Conservation (phyloP, 2,329 filamentous ascomycete genomes). For the Cladophialophora immunda region DNA sequence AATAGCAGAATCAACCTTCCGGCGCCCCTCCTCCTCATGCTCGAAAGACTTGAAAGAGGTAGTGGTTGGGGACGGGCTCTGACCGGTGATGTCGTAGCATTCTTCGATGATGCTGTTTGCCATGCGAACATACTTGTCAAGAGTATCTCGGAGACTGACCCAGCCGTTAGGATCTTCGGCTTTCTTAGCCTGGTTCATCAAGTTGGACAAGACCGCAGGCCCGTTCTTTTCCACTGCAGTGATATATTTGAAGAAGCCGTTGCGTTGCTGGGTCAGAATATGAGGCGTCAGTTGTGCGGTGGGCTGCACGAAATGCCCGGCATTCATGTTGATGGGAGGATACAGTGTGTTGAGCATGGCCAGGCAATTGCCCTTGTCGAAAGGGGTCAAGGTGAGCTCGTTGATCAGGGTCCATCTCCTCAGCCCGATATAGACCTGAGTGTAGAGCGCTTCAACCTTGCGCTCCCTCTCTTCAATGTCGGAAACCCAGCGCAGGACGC, state of each 20-base stretch:
- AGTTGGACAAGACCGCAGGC: constrained; percentile 59
- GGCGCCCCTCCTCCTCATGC: constrained; percentile 47
- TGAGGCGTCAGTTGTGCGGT: constrained; percentile 62
- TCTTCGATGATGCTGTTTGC: constrained; percentile 70
- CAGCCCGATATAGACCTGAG: constrained; percentile 68
- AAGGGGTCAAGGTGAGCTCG: constrained; percentile 68
- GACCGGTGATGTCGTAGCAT: constrained; percentile 60
- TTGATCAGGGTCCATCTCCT: constrained; percentile 73
- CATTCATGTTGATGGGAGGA: constrained; percentile 58
- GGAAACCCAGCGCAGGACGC: constrained; percentile 64
- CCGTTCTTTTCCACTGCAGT: constrained; percentile 65
- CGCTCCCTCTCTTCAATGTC: constrained; percentile 60
- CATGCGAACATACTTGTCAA: constrained; percentile 67
- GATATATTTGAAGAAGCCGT: constrained; percentile 70
- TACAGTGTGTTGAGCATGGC: constrained; percentile 75
- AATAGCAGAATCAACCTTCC: constrained; percentile 71
- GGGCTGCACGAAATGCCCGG: constrained; percentile 53
- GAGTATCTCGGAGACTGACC: constrained; percentile 56
- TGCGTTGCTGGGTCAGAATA: constrained; percentile 65
- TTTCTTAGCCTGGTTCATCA: constrained; percentile 63
- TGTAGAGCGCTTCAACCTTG: constrained; percentile 65
- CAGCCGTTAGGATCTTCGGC: constrained; percentile 65
- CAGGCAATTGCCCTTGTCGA: constrained; percentile 71
- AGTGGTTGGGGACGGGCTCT: constrained; percentile 45
- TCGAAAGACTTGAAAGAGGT: constrained; percentile 41